Evolutionary conservation across 805 yeast species (phyloP), one percentile per base, ranked within the genome.

Genomic region (Aciculoconidium aculeatum): DNA sequence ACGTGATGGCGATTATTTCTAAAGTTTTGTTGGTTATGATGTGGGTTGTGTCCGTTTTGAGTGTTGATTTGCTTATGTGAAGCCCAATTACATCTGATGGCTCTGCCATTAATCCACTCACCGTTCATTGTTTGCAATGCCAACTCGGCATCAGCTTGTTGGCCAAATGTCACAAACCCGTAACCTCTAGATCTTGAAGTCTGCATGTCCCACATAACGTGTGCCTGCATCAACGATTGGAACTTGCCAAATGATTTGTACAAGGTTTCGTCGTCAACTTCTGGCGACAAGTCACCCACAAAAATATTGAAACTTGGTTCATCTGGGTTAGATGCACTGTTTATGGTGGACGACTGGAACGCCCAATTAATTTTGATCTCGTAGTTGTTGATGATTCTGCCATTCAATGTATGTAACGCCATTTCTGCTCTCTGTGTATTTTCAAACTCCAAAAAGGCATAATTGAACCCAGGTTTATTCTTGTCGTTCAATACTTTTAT

Each of bases 171-270:
- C 8, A 85, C 92, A 55, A 87, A 86, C 2, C 96, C 95, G 49
- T 86, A 86, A 20, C 95, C 94, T 58, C 95, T 69, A 3, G 94
- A 84, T 50, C 95, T 69, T 23, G 94, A 92, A 15, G 92, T 80
- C 53, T 83, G 88, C 94, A 85, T 84, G 53, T 87, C 95, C 95
- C 96, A 86, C 95, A 86, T 87, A 17, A 86, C 95, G 44, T 86
- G 87, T 8, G 94, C 95, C 53, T 83, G 92, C 26, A 74, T 61
- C 45, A 82, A 61, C 1, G 86, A 70, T 11, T 65, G 62, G 52
- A 72, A 81, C 32, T 64, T 61, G 4, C 61, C 42, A 49, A 86
- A 86, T 8, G 80, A 65, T 24, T 54, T 58, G 29, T 65, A 65
- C 38, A 86, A 67, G 11, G 73, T 50, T 41, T 81, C 94, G 55